Evolutionary conservation across 768 basidiomycete species (phyloP), one percentile per base, ranked within the genome.

Genomic region (Psilocybe sp.): DNA sequence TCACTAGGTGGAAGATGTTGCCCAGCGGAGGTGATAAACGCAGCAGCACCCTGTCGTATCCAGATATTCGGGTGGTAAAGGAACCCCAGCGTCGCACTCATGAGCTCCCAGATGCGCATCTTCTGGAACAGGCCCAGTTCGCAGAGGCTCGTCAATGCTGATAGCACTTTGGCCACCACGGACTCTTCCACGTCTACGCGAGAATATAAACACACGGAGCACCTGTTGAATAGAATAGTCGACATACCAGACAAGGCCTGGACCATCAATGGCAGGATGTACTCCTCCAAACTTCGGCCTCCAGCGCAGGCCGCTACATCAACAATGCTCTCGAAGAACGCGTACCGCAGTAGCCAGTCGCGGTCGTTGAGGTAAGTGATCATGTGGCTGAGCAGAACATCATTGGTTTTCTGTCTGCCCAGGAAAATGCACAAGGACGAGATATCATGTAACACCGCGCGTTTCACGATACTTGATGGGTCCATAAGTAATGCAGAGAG

Each of bases 81-180:
- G 66, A 98, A 95, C 1, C 90, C 90, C 28, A 93, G 69, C 0
- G 87, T 86, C 0, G 86, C 84, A 46, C 87, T 89, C 84, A 96
- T 91, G 33, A 98, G 74, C 58, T 98, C 97, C 95, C 97, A 98
- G 50, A 97, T 84, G n/a, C 89, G 81, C 84, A 92, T 90, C 68
- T 92, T 93, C 66, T 89, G 85, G 68, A 98, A 90, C 3, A 98
- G 69, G 0, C 92, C 90, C 7, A 97, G 77, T 63, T 95, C 91
- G 54, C 91, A 92, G 13, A 98, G 77, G 59, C 87, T 92, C 0
- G 92, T 92, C 49, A 98, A 73, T 2, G 94, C 84, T 0, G 79
- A 76, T n/a, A 99, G 71, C 0, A 98, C 97, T 56, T 88, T 86
- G 0, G 91, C 90, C 5, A 97, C 88, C 2, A 98, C 96, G 11